Evolutionary conservation across 2,329 filamentous ascomycete genomes (phyloP).

Genomic region (Colletotrichum kahawae): DNA sequence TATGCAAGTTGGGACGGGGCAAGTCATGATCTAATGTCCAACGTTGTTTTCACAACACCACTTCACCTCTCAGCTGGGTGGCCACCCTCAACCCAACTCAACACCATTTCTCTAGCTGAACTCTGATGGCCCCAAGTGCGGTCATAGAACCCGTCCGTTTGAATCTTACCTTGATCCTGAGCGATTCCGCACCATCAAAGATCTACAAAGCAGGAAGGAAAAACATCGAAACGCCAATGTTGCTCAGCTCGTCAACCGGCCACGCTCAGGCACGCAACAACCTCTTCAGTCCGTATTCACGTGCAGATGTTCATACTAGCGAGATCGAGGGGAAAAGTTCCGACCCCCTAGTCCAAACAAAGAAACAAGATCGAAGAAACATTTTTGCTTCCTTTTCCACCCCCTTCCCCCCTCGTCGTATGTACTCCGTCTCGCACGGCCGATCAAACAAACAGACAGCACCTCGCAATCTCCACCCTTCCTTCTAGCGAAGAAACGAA

Average conservation of each 20-base stretch:
- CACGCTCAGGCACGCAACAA: conserved; percentile 3
- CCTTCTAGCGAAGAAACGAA: neutral
- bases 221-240: neutral
- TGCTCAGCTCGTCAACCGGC: neutral
- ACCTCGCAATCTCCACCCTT: neutral
- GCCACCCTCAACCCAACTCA: neutral
- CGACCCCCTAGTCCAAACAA: neutral
- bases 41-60: neutral
- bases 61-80: neutral
- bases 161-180: neutral
- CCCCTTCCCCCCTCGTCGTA: neutral
- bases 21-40: neutral
- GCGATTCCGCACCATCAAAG: neutral
- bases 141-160: neutral
- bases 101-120: neutral
- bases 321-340: neutral
- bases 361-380: neutral
- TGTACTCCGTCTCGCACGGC: neutral
- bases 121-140: neutral
- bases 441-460: neutral
- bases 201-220: neutral
- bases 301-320: neutral
- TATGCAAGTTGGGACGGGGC: neutral
- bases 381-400: neutral
- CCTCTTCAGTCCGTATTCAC: neutral